These are phyloP conservation scores for Prunus mongolica DNA, from an alignment of 306 rosid species.

Conservation along the genomic window DNA sequence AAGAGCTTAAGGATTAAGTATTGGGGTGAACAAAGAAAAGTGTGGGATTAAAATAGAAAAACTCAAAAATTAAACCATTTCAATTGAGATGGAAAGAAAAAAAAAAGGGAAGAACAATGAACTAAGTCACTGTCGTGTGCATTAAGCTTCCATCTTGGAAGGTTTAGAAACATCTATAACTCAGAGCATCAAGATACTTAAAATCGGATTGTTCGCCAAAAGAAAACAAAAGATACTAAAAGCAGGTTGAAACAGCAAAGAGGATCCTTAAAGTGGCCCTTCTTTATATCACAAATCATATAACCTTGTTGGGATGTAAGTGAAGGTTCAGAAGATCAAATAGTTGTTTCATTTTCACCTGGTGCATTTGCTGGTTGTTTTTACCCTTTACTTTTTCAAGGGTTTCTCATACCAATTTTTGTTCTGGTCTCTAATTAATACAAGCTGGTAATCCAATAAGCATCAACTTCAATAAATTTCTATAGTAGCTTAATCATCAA, in stretches of 20 bases:
- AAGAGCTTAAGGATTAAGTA: too few relatives aligned
- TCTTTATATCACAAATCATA: too few relatives aligned
- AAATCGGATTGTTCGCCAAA: too few relatives aligned
- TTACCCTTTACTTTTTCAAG: neutral
- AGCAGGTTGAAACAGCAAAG: too few relatives aligned
- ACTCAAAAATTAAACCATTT: neutral
- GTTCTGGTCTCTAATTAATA: neutral
- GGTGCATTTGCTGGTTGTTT: neutral
- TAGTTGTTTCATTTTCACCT: too few relatives aligned
- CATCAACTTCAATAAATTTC: neutral
- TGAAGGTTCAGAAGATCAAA: too few relatives aligned
- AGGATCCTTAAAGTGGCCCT: too few relatives aligned
- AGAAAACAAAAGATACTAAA: too few relatives aligned
- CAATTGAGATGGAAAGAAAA: neutral
- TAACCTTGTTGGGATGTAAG: too few relatives aligned
- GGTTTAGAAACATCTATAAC: neutral
- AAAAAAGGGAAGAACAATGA: neutral
- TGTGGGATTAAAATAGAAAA: too few relatives aligned
- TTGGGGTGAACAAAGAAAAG: too few relatives aligned
- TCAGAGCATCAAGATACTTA: too few relatives aligned
- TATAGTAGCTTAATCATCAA: neutral
- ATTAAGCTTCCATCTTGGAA: neutral
- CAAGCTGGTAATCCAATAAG: neutral
- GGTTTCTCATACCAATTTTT: neutral
- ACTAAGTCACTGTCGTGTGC: neutral